A percentile compares a stretch with the other conserved stretches of the same genome.
These are phyloP conservation scores for Heterobasidion irregulare DNA, from an alignment of 1,284 basidiomycete genomes.

Conservation along the genomic window DNA sequence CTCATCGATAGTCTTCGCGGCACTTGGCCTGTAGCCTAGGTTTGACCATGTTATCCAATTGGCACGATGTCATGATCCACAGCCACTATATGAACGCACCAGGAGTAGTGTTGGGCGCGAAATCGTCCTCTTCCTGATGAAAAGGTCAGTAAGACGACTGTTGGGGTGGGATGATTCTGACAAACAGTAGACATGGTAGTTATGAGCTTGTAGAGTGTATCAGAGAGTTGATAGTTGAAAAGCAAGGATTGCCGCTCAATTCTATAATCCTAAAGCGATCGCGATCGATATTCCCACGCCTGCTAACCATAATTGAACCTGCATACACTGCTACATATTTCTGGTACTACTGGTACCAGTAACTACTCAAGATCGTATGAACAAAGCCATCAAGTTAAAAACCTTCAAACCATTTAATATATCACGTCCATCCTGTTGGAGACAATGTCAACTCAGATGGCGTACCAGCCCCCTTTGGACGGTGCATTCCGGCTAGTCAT, in stretches of 20 bases:
- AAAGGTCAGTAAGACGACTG: background rate
- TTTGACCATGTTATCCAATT: background rate
- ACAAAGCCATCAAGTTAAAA: no score
- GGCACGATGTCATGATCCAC: background rate
- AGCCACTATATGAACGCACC: conserved; percentile 28
- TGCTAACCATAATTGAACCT: conserved; percentile 3
- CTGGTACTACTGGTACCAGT: background rate
- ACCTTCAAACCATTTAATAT: no score
- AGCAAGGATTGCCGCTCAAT: background rate
- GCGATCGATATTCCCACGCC: conserved; percentile 14
- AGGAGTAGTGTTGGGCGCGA: conserved; percentile 54
- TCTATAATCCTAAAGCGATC: background rate
- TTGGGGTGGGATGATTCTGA: conserved; percentile 14
- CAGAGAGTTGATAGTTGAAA: background rate
- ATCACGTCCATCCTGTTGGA: no score
- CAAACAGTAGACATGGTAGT: conserved; percentile 33
- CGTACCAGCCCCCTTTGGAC: conserved; percentile 8
- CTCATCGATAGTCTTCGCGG: conserved; percentile 60
- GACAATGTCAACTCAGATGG: background rate
- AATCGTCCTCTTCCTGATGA: conserved; percentile 50
- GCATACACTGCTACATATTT: conserved; percentile 2
- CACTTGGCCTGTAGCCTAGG: conserved; percentile 66
- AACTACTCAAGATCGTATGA: no score
- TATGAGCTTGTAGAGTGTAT: conserved; percentile 11
- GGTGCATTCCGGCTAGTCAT: conserved; percentile 12